Evolutionary conservation across 2,329 filamentous ascomycete species (phyloP).

Genomic region (Sporothrix curviconia): DNA sequence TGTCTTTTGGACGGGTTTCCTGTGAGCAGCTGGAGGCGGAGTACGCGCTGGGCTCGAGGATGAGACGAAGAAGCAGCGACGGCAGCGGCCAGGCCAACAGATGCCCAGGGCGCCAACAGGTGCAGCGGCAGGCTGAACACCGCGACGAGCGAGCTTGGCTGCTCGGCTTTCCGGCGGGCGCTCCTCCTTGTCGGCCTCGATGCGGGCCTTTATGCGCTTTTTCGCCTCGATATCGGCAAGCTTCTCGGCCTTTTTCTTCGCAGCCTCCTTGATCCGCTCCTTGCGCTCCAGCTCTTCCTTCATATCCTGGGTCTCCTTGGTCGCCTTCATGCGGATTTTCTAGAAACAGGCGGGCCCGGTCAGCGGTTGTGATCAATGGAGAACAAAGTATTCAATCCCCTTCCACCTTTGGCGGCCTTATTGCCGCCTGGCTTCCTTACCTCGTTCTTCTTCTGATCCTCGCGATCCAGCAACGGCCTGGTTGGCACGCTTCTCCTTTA

Average conservation of each 20-base stretch:
- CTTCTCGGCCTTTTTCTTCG: conserved; percentile 82
- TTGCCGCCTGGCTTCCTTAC: conserved; percentile 31
- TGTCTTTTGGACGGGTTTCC: conserved; percentile 75
- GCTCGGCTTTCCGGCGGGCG: conserved; percentile 77
- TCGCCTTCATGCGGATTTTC: conserved; percentile 76
- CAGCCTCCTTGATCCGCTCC: conserved; percentile 86
- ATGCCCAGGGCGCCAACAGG: no score
- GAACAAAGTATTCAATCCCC: not conserved
- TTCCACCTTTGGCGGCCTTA: no score
- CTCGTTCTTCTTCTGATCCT: conserved; percentile 80
- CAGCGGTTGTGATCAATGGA: not conserved
- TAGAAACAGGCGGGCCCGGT: conserved; percentile 22
- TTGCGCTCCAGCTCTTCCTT: conserved; percentile 86
- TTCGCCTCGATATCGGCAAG: conserved; percentile 76
- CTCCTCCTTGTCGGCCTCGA: conserved; percentile 89
- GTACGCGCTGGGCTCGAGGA: conserved; percentile 64
- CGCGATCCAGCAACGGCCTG: conserved; percentile 68
- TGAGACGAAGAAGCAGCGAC: conserved; percentile 55
- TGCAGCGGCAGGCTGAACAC: conserved; percentile 22
- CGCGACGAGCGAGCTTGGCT: conserved; percentile 83
- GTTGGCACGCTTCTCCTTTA: conserved; percentile 62
- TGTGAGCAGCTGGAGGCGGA: conserved; percentile 67
- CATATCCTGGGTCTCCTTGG: conserved; percentile 77
- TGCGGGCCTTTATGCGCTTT: conserved; percentile 84
- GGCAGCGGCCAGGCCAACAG: conserved; percentile 38